A percentile compares a stretch with the other conserved stretches of the same genome.
These are phyloP conservation scores for Diplogelasinospora grovesii DNA, from an alignment of 495 filamentous ascomycete species.

Conservation along the genomic window DNA sequence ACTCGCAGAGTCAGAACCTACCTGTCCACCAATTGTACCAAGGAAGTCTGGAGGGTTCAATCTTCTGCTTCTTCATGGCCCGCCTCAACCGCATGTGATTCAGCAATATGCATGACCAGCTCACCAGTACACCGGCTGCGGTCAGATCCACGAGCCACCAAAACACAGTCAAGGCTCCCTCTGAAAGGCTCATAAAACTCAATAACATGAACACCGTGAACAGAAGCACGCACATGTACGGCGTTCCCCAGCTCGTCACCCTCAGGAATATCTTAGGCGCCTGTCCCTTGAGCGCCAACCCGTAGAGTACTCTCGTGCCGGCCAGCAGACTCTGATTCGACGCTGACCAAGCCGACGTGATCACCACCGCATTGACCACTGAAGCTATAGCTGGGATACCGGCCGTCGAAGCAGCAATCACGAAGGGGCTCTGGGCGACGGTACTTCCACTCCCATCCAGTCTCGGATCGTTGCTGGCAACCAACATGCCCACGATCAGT, in stretches of 20 bases:
- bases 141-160: conserved; percentile 55
- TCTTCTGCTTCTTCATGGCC: conserved; percentile 38
- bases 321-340: conserved; percentile 57
- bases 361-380: conserved; percentile 62
- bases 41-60: conserved; percentile 29
- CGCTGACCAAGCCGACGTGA: conserved; percentile 65
- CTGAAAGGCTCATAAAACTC: conserved; percentile 53
- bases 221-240: conserved; percentile 49
- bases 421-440: conserved; percentile 62
- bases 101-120: conserved; percentile 43
- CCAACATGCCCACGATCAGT: conserved; percentile 67
- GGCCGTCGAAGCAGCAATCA: conserved; percentile 60
- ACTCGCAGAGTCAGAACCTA: too few species aligned
- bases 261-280: conserved; percentile 50
- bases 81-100: conserved; percentile 41
- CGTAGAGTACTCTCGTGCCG: conserved; percentile 57
- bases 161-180: conserved; percentile 52
- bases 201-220: conserved; percentile 48
- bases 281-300: conserved; percentile 53
- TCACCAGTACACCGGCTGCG: conserved; percentile 48
- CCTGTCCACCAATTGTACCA: conserved; percentile 40
- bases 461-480: conserved; percentile 50
- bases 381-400: conserved; percentile 56
- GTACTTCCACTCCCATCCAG: conserved; percentile 39
- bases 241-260: conserved; percentile 55